These are phyloP conservation scores for Daldinia loculata DNA, from an alignment of 495 filamentous ascomycete genomes.

Conservation along the genomic window DNA sequence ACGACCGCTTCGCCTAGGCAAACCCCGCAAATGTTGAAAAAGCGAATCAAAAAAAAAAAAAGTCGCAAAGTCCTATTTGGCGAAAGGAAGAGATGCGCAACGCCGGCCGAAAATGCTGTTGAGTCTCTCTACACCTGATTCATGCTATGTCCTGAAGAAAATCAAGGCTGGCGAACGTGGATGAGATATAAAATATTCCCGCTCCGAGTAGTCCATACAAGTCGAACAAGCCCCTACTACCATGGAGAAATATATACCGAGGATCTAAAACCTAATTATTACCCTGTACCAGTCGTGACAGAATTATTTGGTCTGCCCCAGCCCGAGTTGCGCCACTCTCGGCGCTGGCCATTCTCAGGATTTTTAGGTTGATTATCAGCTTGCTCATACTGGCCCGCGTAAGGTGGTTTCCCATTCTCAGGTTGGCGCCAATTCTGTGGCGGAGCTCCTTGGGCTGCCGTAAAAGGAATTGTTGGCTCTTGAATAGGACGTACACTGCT, in stretches of 20 bases:
- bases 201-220: conserved; percentile 12
- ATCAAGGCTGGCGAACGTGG: conserved; percentile 35
- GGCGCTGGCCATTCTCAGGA: conserved; percentile 47
- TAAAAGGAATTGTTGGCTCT: conserved; percentile 59
- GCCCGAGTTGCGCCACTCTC: conserved; percentile 64
- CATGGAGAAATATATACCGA: conserved; percentile 35
- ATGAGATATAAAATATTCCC: conserved; percentile 11
- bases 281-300: conserved; percentile 45
- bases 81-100: conserved; percentile 36
- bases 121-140: conserved; percentile 41
- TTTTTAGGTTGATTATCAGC: conserved; percentile 43
- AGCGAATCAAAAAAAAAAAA: conserved; percentile 28
- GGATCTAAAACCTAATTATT: conserved; percentile 12
- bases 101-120: conserved; percentile 42
- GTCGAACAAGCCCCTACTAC: conserved; percentile 22
- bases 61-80: conserved; percentile 26
- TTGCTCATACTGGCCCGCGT: conserved; percentile 44
- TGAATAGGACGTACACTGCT: conserved; percentile 81
- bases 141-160: conserved; percentile 42
- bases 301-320: conserved; percentile 56
- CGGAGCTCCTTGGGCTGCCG: conserved; percentile 51
- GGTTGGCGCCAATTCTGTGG: conserved; percentile 54
- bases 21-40: conserved; percentile 27
- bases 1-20: conserved; percentile 22
- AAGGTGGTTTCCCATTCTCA: conserved; percentile 49